Conservation (phyloP, 805 yeast genomes). For the Candida piceae region DNA sequence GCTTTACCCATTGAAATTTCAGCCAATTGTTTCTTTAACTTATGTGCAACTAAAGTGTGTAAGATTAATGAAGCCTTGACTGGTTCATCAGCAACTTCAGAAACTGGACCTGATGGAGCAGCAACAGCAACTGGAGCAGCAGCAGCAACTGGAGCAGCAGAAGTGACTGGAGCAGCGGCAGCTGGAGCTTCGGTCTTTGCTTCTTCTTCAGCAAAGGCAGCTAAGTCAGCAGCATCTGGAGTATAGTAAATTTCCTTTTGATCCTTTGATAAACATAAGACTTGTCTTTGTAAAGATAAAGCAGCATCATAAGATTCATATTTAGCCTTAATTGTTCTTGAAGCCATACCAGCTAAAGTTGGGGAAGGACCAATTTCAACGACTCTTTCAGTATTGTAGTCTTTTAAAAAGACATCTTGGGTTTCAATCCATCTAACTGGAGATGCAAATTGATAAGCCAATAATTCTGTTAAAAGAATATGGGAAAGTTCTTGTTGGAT, state of each 20-base stretch:
- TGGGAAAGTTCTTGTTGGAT: slow-evolving; percentile 97
- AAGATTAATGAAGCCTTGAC: slow-evolving; percentile 76
- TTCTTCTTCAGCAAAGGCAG: slow-evolving; percentile 31
- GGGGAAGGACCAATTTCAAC: slow-evolving; percentile 99
- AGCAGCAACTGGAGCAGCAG: slow-evolving; percentile 45
- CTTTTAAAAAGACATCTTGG: slow-evolving; percentile 93
- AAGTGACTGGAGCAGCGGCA: slow-evolving; percentile 26
- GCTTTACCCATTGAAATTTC: slow-evolving; percentile 86
- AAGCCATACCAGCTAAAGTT: slow-evolving; percentile 97
- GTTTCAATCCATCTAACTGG: slow-evolving; percentile 99
- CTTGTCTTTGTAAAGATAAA: slow-evolving; percentile 86
- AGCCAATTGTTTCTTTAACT: slow-evolving; percentile 85
- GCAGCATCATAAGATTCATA: slow-evolving; percentile 99
- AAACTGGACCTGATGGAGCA: slow-evolving; percentile 74
- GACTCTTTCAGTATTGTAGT: slow-evolving; percentile 92
- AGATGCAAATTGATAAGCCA: slow-evolving; percentile 98
- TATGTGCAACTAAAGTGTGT: slow-evolving; percentile 91
- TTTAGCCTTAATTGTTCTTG: slow-evolving; percentile 89
- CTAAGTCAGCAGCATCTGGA: slow-evolving; percentile 63
- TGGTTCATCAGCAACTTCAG: slow-evolving; percentile 84
- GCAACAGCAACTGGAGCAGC: slow-evolving; percentile 59
- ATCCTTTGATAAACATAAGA: slow-evolving; percentile 91
- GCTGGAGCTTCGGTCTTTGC: slow-evolving; percentile 29
- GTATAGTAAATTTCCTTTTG: slow-evolving; percentile 95
- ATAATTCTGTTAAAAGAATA: slow-evolving; percentile 85